Percentiles rank a stretch among this genome's conserved stretches.
phyloP scores from a whole-genome alignment of 352 stramenopile species.

The Pythium grandisporangium region DNA sequence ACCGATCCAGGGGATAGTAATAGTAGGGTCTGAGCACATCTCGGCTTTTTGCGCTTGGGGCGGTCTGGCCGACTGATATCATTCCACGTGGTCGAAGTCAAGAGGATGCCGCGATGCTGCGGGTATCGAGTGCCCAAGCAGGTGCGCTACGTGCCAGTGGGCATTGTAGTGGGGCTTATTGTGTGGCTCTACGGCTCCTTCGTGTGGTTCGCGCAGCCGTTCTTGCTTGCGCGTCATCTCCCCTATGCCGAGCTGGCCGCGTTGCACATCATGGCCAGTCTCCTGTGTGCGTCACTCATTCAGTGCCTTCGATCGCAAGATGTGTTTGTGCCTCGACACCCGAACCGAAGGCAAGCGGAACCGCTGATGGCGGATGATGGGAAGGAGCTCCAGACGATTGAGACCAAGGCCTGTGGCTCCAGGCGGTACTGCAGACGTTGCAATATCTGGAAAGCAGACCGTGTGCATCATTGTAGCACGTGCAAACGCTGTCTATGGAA shows the following conservation, averaged over 20 bases:
- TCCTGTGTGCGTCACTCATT: conserved; percentile 48
- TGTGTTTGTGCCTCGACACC: conserved; percentile 62
- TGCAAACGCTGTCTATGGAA: conserved; percentile 75
- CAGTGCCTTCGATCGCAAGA: conserved; percentile 46
- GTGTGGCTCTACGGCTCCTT: conserved; percentile 60
- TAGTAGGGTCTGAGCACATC: too few species aligned
- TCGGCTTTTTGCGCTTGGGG: too few species aligned
- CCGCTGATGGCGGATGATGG: background rate
- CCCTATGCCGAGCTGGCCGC: conserved; percentile 21
- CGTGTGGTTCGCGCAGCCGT: conserved; percentile 35
- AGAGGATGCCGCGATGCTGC: too few species aligned
- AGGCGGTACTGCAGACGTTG: conserved; percentile 71
- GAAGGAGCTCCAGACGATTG: conserved; percentile 12
- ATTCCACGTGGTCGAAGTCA: too few species aligned
- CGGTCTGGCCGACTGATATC: too few species aligned
- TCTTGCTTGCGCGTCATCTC: conserved; percentile 20
- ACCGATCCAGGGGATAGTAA: too few species aligned
- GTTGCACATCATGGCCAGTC: conserved; percentile 45
- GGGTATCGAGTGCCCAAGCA: conserved; percentile 35
- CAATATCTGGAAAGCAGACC: conserved; percentile 62
- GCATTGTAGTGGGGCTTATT: conserved; percentile 40
- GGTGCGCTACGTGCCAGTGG: conserved; percentile 49
- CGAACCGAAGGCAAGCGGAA: conserved; percentile 17
- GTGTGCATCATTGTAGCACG: conserved; percentile 76
- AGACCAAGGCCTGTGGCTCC: conserved; percentile 65